phyloP scores from a whole-genome alignment of 1,139 yeast species.

The Yamadazyma pseudoaaseri region DNA sequence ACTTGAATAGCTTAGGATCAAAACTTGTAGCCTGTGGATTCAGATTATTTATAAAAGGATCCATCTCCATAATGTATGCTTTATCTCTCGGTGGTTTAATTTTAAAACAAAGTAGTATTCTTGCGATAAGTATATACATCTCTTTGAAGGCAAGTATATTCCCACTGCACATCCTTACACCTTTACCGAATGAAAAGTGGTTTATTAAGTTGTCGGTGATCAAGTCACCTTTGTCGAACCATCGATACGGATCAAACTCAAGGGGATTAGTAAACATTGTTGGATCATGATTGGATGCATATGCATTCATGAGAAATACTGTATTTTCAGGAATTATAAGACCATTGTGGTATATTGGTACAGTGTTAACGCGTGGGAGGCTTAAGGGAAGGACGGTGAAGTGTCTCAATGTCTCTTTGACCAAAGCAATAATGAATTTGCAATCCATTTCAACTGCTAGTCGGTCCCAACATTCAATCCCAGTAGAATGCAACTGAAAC shows the following conservation, averaged over 20 bases:
- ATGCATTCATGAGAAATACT: constrained; percentile 62
- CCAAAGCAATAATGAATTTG: constrained; percentile 53
- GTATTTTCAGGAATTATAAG: constrained; percentile 55
- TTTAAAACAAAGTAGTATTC: constrained; percentile 33
- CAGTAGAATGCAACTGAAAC: constrained; percentile 20
- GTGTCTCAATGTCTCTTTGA: constrained; percentile 61
- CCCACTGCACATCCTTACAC: constrained; percentile 71
- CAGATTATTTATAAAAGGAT: constrained; percentile 49
- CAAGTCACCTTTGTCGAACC: constrained; percentile 34
- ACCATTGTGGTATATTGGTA: constrained; percentile 37
- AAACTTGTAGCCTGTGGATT: constrained; percentile 58
- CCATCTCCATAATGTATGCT: constrained; percentile 35
- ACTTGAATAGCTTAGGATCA: constrained; percentile 50
- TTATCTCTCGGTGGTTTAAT: constrained; percentile 39
- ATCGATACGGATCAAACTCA: constrained; percentile 58
- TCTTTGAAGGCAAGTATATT: constrained; percentile 60
- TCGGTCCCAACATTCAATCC: constrained; percentile 46
- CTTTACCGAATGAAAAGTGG: constrained; percentile 70
- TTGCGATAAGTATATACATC: constrained; percentile 44
- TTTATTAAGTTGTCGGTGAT: constrained; percentile 21
- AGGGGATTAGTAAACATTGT: constrained; percentile 46
- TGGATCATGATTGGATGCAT: constrained; percentile 68
- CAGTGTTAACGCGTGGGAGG: constrained; percentile 61
- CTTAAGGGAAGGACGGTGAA: constrained; percentile 69
- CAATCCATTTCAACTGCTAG: constrained; percentile 37